These are phyloP conservation scores for Globisporangium camurandrum DNA, from an alignment of 352 stramenopile species.

Conservation along the genomic window DNA sequence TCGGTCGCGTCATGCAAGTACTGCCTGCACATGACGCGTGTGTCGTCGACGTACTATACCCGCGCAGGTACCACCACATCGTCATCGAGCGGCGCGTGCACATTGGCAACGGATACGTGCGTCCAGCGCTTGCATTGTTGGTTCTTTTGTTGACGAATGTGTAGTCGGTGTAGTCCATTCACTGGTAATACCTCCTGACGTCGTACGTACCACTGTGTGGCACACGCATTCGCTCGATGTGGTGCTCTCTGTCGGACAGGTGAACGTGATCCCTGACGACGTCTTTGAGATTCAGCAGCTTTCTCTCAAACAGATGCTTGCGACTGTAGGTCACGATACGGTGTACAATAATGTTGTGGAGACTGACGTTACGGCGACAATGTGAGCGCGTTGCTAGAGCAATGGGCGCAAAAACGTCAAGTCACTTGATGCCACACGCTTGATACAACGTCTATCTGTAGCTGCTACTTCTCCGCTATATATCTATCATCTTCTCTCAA, in stretches of 20 bases:
- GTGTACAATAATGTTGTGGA: no score
- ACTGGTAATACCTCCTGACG: not conserved
- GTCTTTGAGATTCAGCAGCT: slow-evolving; percentile 1
- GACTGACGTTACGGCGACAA: no score
- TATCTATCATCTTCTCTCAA: no score
- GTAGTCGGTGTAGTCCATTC: not conserved
- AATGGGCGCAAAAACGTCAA: no score
- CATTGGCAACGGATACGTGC: slow-evolving; percentile 47
- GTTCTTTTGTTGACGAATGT: not conserved
- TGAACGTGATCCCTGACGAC: slow-evolving; percentile 5
- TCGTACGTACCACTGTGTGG: not conserved
- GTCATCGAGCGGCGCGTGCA: slow-evolving; percentile 22
- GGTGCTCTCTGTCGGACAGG: no score
- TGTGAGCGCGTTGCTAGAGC: no score
- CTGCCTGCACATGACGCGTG: slow-evolving; percentile 36
- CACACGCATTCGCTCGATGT: not conserved
- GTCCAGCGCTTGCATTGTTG: slow-evolving; percentile 1
- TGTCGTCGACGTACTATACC: slow-evolving; percentile 39
- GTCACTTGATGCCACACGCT: no score
- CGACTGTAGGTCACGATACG: not conserved
- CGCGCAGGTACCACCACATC: slow-evolving; percentile 12
- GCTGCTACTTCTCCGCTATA: no score
- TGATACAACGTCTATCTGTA: no score
- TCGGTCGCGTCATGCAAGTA: slow-evolving; percentile 31
- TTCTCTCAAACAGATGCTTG: not conserved